Conservation (phyloP, 805 yeast genomes). For the Candida succiphila region DNA sequence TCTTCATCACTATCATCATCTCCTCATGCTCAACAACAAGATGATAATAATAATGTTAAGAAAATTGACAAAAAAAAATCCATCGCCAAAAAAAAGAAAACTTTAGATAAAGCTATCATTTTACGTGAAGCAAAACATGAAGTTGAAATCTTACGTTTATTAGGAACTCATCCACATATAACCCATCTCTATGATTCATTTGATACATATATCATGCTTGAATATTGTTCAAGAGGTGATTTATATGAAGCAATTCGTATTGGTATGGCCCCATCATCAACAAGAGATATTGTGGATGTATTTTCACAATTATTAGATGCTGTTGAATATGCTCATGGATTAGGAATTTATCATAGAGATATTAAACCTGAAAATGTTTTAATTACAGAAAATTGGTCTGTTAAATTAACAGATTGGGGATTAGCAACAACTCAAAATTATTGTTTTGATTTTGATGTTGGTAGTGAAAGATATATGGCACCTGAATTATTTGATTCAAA, state of each 20-base stretch:
- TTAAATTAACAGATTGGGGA: constrained; percentile 51
- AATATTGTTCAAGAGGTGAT: constrained; percentile 83
- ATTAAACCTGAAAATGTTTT: constrained; percentile 49
- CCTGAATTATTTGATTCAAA: constrained; percentile 72
- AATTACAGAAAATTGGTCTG: constrained; percentile 44
- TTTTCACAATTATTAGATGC: constrained; percentile 40
- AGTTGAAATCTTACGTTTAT: constrained; percentile 50
- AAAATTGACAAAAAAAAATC: constrained; percentile 2
- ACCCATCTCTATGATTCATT: constrained; percentile 37
- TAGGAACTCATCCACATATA: constrained; percentile 45
- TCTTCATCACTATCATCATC: constrained; percentile 7
- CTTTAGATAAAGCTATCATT: constrained; percentile 19
- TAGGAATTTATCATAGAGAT: constrained; percentile 44
- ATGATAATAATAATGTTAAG: constrained; percentile 9
- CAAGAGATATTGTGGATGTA: constrained; percentile 46
- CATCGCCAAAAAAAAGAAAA: constrained; percentile 7
- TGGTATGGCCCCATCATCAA: constrained; percentile 50
- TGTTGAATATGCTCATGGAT: constrained; percentile 38
- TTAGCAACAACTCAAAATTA: constrained; percentile 40
- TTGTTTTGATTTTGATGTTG: constrained; percentile 74
- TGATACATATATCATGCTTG: constrained; percentile 50
- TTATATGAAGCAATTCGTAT: constrained; percentile 68
- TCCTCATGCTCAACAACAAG: constrained; percentile 5
- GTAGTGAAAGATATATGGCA: constrained; percentile 90
- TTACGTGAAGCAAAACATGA: constrained; percentile 58